Percentiles rank a stretch among this genome's conserved stretches.
These are phyloP conservation scores for Nepenthes gracilis DNA, from an alignment of 148 eudicot species.

Conservation along the genomic window DNA sequence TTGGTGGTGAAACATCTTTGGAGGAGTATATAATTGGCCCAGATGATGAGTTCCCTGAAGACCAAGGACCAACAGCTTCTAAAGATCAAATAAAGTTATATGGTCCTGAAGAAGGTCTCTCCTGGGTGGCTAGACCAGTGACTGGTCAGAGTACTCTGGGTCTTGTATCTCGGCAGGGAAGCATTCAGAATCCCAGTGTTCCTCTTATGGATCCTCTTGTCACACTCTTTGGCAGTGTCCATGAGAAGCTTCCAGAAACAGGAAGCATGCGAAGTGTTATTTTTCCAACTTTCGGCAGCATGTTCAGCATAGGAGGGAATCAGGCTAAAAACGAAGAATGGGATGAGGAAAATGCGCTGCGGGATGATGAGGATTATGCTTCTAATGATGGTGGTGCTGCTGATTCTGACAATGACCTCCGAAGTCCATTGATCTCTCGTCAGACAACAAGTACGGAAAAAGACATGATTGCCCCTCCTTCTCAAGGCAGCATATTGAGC, in stretches of 20 bases:
- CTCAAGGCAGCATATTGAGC: constrained; percentile 28
- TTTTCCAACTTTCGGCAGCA: constrained; percentile 55
- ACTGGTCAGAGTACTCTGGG: constrained; percentile 47
- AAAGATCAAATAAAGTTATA: constrained; percentile 37
- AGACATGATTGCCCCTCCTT: constrained; percentile 26
- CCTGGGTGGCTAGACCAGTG: constrained; percentile 52
- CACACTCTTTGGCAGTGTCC: constrained; percentile 50
- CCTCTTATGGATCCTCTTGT: constrained; percentile 47
- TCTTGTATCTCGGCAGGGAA: constrained; percentile 46
- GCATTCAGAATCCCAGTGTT: constrained; percentile 20
- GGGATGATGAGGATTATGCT: constrained; percentile 31
- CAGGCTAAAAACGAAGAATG: constrained; percentile 45
- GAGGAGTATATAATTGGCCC: constrained; percentile 49
- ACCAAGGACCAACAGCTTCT: constrained; percentile 20
- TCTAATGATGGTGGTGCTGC: constrained; percentile 22
- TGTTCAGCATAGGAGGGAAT: constrained; percentile 52
- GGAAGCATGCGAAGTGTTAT: constrained; percentile 56
- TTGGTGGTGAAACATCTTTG: constrained; percentile 38
- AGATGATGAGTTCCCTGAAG: constrained; percentile 23
- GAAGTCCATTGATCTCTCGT: constrained; percentile 40
- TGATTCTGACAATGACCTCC: constrained; percentile 32
- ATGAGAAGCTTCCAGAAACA: constrained; percentile 45
- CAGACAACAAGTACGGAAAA: constrained; percentile 38
- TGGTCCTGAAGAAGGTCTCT: constrained; percentile 42
- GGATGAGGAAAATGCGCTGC: constrained; percentile 41